These are phyloP conservation scores for Rhodamnia argentea DNA, from an alignment of 345 rosid genomes.

Conservation along the genomic window DNA sequence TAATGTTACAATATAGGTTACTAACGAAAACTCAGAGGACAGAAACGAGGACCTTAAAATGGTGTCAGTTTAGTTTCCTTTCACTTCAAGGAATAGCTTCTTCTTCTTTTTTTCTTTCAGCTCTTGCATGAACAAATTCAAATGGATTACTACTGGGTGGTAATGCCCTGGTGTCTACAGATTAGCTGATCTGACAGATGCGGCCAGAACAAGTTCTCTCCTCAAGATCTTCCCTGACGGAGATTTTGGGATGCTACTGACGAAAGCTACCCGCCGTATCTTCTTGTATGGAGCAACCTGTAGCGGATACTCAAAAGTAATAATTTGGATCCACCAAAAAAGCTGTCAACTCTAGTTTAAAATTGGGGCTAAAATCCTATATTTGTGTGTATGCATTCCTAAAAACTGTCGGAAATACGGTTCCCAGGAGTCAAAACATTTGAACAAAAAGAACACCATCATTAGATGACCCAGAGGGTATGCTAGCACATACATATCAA, in stretches of 20 bases:
- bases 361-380: not conserved
- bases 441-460: not conserved
- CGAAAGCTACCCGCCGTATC: slow-evolving; percentile 70
- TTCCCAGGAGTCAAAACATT: not conserved
- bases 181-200: slow-evolving; percentile 2
- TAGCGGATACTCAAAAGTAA: not conserved
- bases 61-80: not conserved
- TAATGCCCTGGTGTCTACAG: not conserved
- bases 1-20: not conserved
- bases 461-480: not conserved
- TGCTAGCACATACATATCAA: not conserved
- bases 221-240: slow-evolving; percentile 82
- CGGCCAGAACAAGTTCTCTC: slow-evolving; percentile 47
- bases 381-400: not conserved
- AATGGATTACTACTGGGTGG: not conserved
- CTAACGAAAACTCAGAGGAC: not conserved
- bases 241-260: slow-evolving; percentile 54
- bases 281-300: slow-evolving; percentile 95
- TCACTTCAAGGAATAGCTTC: not conserved
- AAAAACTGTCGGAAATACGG: too few species aligned
- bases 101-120: not conserved
- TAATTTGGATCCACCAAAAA: not conserved
- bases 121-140: not conserved
- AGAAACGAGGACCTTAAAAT: not conserved
- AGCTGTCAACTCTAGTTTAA: not conserved